These are phyloP conservation scores for Apiotrichum siamense DNA, from an alignment of 1,284 basidiomycete species.

Conservation along the genomic window DNA sequence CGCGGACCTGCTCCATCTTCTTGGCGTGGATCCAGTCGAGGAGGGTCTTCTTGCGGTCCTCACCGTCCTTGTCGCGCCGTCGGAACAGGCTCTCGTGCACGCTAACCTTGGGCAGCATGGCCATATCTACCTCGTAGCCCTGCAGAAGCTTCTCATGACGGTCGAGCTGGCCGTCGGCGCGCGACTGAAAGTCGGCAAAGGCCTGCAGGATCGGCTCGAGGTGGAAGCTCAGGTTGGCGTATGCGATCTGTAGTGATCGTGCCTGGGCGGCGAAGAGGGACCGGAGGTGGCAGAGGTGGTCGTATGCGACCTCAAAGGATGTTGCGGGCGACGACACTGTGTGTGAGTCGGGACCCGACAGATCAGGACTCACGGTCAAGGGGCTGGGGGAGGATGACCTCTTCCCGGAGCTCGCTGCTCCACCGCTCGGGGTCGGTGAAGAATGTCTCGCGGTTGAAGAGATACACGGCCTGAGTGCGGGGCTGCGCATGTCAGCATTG, in stretches of 20 bases:
- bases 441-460: conserved; percentile 44
- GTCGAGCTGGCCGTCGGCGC: conserved; percentile 30
- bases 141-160: conserved; percentile 30
- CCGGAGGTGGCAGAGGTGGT: conserved; percentile 39
- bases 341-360: not conserved
- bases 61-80: conserved; percentile 25
- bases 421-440: conserved; percentile 38
- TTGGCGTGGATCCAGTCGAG: conserved; percentile 40
- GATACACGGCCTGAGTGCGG: conserved; percentile 22
- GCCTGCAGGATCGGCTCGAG: conserved; percentile 35
- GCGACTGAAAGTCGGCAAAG: conserved; percentile 28
- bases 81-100: conserved; percentile 36
- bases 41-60: conserved; percentile 34
- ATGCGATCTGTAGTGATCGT: conserved; percentile 36
- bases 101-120: conserved; percentile 33
- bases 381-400: conserved; percentile 32
- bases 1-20: conserved; percentile 44
- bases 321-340: not conserved
- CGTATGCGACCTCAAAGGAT: conserved; percentile 35
- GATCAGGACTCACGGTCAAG: conserved; percentile 27
- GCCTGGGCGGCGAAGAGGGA: conserved; percentile 40
- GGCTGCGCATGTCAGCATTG: conserved; percentile 4
- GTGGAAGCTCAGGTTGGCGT: conserved; percentile 38
- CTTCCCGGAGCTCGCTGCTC: conserved; percentile 34
- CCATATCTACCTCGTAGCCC: conserved; percentile 36